Conservation (phyloP, 768 basidiomycete genomes). For the Dacryopinax primogenitus region DNA sequence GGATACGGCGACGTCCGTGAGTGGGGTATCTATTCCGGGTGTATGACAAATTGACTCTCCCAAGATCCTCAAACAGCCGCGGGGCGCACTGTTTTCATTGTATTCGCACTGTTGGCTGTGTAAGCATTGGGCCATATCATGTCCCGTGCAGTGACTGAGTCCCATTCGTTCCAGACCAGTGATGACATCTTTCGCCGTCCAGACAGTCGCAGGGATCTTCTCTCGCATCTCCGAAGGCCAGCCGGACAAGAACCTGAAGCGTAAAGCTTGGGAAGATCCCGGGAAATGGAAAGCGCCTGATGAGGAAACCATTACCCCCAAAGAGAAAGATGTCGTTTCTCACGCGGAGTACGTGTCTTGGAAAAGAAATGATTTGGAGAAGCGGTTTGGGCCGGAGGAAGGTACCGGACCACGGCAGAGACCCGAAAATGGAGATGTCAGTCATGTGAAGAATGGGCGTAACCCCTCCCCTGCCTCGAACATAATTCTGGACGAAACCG, state of each 20-base stretch:
- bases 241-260: background rate
- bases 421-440: conserved; percentile 1
- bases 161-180: conserved; percentile 1
- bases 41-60: conserved; percentile 45
- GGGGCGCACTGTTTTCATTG: conserved; percentile 62
- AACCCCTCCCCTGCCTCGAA: background rate
- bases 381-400: background rate
- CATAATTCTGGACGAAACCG: background rate
- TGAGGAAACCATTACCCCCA: background rate
- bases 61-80: conserved; percentile 36
- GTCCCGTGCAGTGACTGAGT: background rate
- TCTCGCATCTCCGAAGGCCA: background rate
- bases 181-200: conserved; percentile 15
- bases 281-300: background rate
- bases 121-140: background rate
- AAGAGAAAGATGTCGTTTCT: background rate
- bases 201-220: conserved; percentile 14
- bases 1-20: conserved; percentile 37
- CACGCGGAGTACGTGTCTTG: background rate
- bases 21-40: conserved; percentile 7
- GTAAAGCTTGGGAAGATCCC: background rate
- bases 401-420: background rate
- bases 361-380: background rate
- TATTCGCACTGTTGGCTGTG: conserved; percentile 67
- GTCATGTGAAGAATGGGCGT: background rate